phyloP scores from a whole-genome alignment of 2,329 filamentous ascomycete species.

The Magnaporthiopsis poae region DNA sequence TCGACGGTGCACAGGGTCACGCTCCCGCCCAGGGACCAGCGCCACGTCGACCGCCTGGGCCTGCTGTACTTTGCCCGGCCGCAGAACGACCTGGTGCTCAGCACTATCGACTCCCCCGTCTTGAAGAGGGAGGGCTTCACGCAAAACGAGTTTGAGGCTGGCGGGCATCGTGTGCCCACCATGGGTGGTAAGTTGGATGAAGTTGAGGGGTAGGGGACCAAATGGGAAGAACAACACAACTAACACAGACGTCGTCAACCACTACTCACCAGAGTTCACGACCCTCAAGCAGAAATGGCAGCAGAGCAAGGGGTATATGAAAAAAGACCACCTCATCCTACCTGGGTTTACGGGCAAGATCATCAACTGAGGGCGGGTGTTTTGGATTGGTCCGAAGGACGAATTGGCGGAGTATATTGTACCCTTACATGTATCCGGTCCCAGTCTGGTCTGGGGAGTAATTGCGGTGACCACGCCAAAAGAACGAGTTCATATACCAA shows the following conservation, averaged over 20 bases:
- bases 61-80: slow-evolving; percentile 41
- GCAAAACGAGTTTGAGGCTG: slow-evolving; percentile 28
- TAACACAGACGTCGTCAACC: neutral
- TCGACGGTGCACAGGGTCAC: slow-evolving; percentile 24
- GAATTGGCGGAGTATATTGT: neutral
- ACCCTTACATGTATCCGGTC: neutral
- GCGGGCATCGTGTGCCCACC: slow-evolving; percentile 20
- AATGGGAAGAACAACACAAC: neutral
- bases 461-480: no score
- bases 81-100: slow-evolving; percentile 28
- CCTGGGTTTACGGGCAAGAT: slow-evolving; percentile 23
- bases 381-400: no score
- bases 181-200: slow-evolving; percentile 21
- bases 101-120: slow-evolving; percentile 28
- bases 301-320: slow-evolving; percentile 19
- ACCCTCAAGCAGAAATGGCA: slow-evolving; percentile 28
- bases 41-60: slow-evolving; percentile 36
- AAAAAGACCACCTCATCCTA: slow-evolving; percentile 24
- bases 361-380: neutral
- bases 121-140: slow-evolving; percentile 24
- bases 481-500: no score
- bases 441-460: no score
- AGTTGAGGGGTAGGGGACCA: neutral
- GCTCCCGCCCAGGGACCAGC: slow-evolving; percentile 30
- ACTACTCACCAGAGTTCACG: slow-evolving; percentile 22